These are phyloP conservation scores for Trypanosoma melophagium DNA, from an alignment of 208 protist species.

Conservation along the genomic window DNA sequence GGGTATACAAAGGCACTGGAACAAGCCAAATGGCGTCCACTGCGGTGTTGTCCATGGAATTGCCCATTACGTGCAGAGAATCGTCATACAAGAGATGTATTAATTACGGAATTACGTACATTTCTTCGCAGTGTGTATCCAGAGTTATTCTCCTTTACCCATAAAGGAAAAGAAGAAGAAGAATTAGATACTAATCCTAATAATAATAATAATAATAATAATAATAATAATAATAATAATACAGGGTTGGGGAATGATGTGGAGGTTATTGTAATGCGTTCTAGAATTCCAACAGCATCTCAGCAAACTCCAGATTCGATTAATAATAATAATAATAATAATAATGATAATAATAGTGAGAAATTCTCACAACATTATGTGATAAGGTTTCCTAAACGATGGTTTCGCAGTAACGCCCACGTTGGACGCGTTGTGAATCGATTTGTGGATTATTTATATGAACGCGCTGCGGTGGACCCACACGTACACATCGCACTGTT, in stretches of 20 bases:
- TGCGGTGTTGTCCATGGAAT: constrained; percentile 42
- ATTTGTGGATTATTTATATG: constrained; percentile 60
- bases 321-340: neutral
- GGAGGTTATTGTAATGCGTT: constrained; percentile 59
- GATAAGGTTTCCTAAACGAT: constrained; percentile 47
- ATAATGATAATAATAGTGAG: neutral
- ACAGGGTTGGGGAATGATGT: constrained; percentile 2
- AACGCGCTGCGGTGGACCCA: constrained; percentile 3
- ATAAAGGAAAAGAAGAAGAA: neutral
- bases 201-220: constrained; percentile 5
- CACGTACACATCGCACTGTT: constrained; percentile 65
- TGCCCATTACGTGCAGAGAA: constrained; percentile 51
- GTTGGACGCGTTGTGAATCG: constrained; percentile 58
- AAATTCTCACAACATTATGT: constrained; percentile 90
- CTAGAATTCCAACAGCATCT: constrained; percentile 14
- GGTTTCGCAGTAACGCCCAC: constrained; percentile 49
- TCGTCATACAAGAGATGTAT: constrained; percentile 28
- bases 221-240: no score
- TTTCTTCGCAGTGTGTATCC: constrained; percentile 48
- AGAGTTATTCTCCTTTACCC: constrained; percentile 9
- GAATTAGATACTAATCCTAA: neutral
- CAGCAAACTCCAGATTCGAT: neutral
- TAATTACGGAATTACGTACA: constrained; percentile 43
- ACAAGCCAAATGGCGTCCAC: constrained; percentile 24
- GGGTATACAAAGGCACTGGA: constrained; percentile 14